Evolutionary conservation across 495 filamentous ascomycete genomes (phyloP), one percentile per base, ranked within the genome.

Genomic region (Umbilicaria muhlenbergii): DNA sequence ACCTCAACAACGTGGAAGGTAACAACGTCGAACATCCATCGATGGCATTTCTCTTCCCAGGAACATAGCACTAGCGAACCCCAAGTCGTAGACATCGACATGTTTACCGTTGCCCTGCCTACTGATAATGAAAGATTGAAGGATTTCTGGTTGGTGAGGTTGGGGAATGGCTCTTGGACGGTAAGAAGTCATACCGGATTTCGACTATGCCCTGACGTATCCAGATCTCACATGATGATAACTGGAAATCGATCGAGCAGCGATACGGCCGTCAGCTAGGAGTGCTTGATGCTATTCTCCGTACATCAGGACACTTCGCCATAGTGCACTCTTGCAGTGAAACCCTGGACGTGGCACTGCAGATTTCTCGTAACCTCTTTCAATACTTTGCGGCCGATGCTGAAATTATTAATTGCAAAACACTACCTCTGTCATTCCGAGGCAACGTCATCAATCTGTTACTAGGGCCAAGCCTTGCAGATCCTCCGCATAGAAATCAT

Each of bases 331-430:
- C 58, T 44, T 56, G 56, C 15, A 24, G 36, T 15, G 51, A 51
- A 13, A 51, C 53, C 15, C 46, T 52, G 11, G 40, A 51, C 36
- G 44, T 68, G 24, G 73, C 70, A 1, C 51, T 73, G 11, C 74
- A 77, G 43, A 61, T 75, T n/a, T 66, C 73, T 17, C 65, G 73
- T 32, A 79, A 77, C 47, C 58, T 78, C 2, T 63, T 66, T 44
- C 75, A 77, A 48, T 78, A 77, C 48, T 77, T 71, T 56, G 60
- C 54, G 47, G 74, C 73, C 31, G 74, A 77, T 54, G 58, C 70
- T n/a, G 54, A 61, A 31, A 66, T 77, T 33, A 35, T 49, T 21
- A 35, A 50, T 18, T 19, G 19, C 5, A 32, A 45, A 15, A 17
- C 24, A 28, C 8, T 28, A 28, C 24, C 24, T 28, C 24, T 28